Evolutionary conservation across 495 filamentous ascomycete species (phyloP), one percentile per base, ranked within the genome.

Genomic region (Penicillium soppii): DNA sequence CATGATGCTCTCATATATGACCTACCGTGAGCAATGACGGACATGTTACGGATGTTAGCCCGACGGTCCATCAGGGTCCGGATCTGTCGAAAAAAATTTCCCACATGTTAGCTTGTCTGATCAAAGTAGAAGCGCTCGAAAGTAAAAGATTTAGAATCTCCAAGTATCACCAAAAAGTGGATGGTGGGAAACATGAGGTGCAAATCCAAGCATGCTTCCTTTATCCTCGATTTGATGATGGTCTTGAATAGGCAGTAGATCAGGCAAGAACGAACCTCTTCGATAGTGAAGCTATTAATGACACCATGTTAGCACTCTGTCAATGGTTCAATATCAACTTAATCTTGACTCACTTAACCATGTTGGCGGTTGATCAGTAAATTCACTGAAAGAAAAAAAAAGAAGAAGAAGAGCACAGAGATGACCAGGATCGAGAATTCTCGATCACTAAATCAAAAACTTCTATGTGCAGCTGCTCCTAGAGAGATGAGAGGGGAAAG

Each of bases 31-130:
- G 94, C 94, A 89, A 99, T 99, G 75, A 99, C 94, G 78, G 94
- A 97, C 95, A 97, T 99, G 80, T 92, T 91, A 54, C 94, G 90
- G 83, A 97, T 94, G 82, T 98, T 98, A 69, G 86, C 88, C 77
- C 88, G 84, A 73, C 89, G 88, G 89, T 97, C 92, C 94, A 98
- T 98, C 78, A 98, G 84, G 57, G 61, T 68, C 78, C 94, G 90
- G 83, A 98, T 88, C 87, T 88, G 53, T 15, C 50, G 13, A 29
- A 53, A 22, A 50, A 59, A 53, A 59, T 23, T 13, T 7, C 21
- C 16, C 16, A 21, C 16, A 20, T 21, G 4, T 23, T 39, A 21
- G 7, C 29, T 56, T 46, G 41, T 50, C 21, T 46, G 45, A 3
- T 25, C 17, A 8, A 17, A 7, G 19, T 22, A 16, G 15, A 32